A percentile compares a stretch with the other conserved stretches of the same genome.
Conservation (phyloP, 306 rosid genomes). For the Calophaca sinica region DNA sequence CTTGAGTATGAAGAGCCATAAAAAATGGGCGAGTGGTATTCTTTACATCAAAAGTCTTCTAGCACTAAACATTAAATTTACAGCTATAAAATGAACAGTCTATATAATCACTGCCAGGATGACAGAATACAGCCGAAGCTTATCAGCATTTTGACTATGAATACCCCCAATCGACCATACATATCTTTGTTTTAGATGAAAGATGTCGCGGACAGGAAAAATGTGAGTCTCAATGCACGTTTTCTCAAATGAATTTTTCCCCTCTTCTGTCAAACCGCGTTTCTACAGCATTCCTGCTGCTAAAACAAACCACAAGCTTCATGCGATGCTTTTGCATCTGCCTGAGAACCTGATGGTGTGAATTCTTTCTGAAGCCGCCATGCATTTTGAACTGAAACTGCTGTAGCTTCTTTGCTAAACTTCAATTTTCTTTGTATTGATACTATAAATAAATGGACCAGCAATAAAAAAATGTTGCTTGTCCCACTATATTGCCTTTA, state of each 20-base stretch:
- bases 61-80: conserved; percentile 29
- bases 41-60: conserved; percentile 18
- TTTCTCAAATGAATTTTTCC: neutral
- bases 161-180: neutral
- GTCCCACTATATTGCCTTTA: conserved; percentile 44
- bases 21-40: conserved; percentile 18
- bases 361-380: conserved; percentile 43
- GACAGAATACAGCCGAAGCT: conserved; percentile 11
- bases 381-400: conserved; percentile 28
- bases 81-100: conserved; percentile 38
- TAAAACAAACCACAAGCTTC: conserved; percentile 24
- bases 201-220: neutral
- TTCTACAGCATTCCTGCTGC: neutral
- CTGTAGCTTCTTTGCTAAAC: conserved; percentile 45
- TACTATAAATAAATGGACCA: conserved; percentile 44
- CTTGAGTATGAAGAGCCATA: conserved; percentile 30
- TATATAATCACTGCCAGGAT: conserved; percentile 21
- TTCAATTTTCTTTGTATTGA: conserved; percentile 27
- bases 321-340: conserved; percentile 34
- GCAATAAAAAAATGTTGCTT: conserved; percentile 50
- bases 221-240: neutral
- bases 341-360: conserved; percentile 16
- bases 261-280: neutral
- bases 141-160: neutral
- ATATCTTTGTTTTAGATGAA: neutral